Evolutionary conservation across 2,329 filamentous ascomycete species (phyloP).

Genomic region (Penicillium sp.): DNA sequence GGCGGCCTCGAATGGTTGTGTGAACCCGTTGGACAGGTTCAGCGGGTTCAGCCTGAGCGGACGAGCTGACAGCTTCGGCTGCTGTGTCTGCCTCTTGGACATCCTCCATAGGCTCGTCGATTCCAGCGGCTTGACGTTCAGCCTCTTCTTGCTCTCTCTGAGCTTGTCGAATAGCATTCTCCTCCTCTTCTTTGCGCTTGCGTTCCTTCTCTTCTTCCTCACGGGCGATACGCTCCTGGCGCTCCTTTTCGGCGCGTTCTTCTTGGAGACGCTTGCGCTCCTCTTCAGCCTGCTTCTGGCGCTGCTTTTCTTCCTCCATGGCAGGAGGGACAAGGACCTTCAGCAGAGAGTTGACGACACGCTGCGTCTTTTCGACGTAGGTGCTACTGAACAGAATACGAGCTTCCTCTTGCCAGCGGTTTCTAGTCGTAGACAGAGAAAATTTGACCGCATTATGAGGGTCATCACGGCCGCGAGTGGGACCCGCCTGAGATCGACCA

Average conservation of each 20-base stretch:
- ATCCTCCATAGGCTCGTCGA: slow-evolving; percentile 70
- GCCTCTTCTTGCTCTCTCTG: slow-evolving; percentile 65
- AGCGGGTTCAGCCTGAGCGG: slow-evolving; percentile 44
- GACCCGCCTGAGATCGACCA: slow-evolving; percentile 29
- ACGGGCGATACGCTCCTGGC: slow-evolving; percentile 62
- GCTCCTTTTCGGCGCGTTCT: slow-evolving; percentile 58
- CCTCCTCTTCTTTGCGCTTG: slow-evolving; percentile 65
- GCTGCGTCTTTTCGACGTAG: slow-evolving; percentile 66
- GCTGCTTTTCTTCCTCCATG: slow-evolving; percentile 73
- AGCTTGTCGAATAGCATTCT: slow-evolving; percentile 59
- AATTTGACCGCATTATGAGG: slow-evolving; percentile 73
- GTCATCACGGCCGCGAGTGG: slow-evolving; percentile 45
- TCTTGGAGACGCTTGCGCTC: slow-evolving; percentile 60
- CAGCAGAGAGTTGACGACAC: slow-evolving; percentile 67
- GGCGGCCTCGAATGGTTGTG: slow-evolving; percentile 79
- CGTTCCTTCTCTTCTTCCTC: slow-evolving; percentile 73
- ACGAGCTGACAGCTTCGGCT: slow-evolving; percentile 31
- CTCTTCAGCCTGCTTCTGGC: slow-evolving; percentile 59
- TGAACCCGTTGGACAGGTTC: slow-evolving; percentile 63
- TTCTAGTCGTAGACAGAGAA: slow-evolving; percentile 65
- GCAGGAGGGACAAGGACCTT: slow-evolving; percentile 77
- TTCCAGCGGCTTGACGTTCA: slow-evolving; percentile 48
- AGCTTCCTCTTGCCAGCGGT: slow-evolving; percentile 86
- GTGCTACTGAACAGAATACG: slow-evolving; percentile 75
- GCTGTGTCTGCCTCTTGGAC: slow-evolving; percentile 57